Percentiles rank a stretch among this genome's conserved stretches.
These are phyloP conservation scores for Silene conica DNA, from an alignment of 148 eudicot genomes.

Conservation along the genomic window DNA sequence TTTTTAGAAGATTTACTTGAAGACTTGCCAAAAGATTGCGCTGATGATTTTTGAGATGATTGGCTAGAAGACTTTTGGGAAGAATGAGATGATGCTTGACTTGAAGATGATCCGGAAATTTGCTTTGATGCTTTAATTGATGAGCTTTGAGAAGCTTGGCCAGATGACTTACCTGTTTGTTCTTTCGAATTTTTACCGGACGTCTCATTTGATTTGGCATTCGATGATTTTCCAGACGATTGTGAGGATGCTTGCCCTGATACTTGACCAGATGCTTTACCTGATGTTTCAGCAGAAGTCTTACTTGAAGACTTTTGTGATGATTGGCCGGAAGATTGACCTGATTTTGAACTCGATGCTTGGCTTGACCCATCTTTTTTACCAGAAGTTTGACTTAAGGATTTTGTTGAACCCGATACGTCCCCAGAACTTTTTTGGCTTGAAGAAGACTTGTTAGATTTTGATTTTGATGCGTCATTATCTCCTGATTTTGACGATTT, in stretches of 20 bases:
- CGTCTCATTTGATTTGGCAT: neutral
- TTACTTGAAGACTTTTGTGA: conserved; percentile 1
- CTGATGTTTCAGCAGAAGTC: neutral
- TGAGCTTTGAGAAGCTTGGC: conserved; percentile 5
- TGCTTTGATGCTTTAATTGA: neutral
- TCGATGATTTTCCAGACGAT: neutral
- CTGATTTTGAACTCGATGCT: neutral
- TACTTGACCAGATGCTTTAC: neutral
- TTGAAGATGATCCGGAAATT: too few species aligned
- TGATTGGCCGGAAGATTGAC: neutral
- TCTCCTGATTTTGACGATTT: neutral
- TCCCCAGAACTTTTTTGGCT: neutral
- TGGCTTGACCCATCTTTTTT: neutral
- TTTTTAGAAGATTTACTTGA: neutral
- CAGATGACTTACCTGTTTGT: neutral
- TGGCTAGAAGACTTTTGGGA: neutral
- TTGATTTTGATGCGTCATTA: neutral
- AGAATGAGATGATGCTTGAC: neutral
- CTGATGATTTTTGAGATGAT: neutral
- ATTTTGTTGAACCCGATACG: neutral
- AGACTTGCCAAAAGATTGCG: neutral
- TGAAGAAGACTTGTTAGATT: neutral
- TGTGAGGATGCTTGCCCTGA: neutral
- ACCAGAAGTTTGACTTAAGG: neutral
- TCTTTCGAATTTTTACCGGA: neutral